Evolutionary conservation across 129 eudicot genomes (phyloP), one percentile per base, ranked within the genome.

Genomic region (Kitagawia praeruptora): DNA sequence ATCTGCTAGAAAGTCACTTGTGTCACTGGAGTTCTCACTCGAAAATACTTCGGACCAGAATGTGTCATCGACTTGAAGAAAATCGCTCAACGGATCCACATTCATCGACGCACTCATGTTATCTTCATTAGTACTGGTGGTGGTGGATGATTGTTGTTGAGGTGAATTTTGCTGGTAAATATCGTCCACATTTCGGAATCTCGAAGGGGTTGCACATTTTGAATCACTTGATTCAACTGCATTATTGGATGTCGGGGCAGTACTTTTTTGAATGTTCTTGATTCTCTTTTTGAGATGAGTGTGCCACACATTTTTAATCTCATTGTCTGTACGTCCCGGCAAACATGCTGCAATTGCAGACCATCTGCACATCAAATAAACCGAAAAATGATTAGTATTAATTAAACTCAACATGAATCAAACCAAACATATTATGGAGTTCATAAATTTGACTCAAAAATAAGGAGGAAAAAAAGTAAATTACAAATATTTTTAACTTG

Each of bases 291-390:
- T 93, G 25, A 93, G 83, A 58, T 89, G 94, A 58, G 97, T 91
- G 81, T 93, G 92, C 98, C 98, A 93, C 12, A 93, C 90, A 67
- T 93, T 93, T 64, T 93, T 93, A 3, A 93, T 93, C 78, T 93
- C 97, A 38, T 93, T 93, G 82, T 93, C 98, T 2, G 98, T 93
- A 4, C 98, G 88, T 38, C 98, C 98, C 0, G 98, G 95, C 75
- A 93, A 77, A 82, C 72, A 87, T 54, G 95, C 88, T 82, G 96
- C 98, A 76, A 93, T 93, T 1, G 85, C 91, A 8, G 98, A 89
- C 98, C 98, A 93, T 80, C 98, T 93, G 82, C 8, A 13, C 31
- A 58, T 58, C 66, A 51, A 51, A 51, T 18, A 1, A 51, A 16
- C 49, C 49, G 34, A 31, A 31, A n/a, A n/a, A n/a, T n/a, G n/a